A percentile compares a stretch with the other conserved stretches of the same genome.
These are phyloP conservation scores for Cordyceps fumosorosea DNA, from an alignment of 2,329 filamentous ascomycete species.

Conservation along the genomic window DNA sequence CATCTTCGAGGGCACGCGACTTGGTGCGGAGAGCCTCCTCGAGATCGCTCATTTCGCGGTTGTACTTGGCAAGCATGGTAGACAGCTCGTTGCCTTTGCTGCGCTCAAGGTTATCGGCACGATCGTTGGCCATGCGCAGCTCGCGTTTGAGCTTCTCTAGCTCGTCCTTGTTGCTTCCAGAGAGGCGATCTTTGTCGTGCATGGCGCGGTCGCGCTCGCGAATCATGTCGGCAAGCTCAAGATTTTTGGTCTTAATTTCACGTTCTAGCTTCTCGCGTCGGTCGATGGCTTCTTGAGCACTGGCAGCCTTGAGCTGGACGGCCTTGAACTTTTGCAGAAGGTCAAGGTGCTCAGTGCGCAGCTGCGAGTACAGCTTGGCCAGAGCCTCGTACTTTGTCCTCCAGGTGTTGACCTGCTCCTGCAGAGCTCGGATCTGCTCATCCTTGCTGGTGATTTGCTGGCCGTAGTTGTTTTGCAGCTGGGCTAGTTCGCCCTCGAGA, in stretches of 20 bases:
- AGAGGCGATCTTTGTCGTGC: conserved; percentile 85
- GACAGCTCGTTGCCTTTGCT: conserved; percentile 94
- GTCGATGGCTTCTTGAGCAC: conserved; percentile 94
- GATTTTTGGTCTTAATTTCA: conserved; percentile 98
- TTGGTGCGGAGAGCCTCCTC: conserved; percentile 89
- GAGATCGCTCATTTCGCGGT: conserved; percentile 92
- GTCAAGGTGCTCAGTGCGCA: conserved; percentile 91
- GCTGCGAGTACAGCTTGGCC: conserved; percentile 93
- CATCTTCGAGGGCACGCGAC: conserved; percentile 77
- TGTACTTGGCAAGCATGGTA: conserved; percentile 90
- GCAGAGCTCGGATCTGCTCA: conserved; percentile 84
- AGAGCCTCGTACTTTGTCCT: conserved; percentile 93
- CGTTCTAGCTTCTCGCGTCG: conserved; percentile 90
- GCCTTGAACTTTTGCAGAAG: conserved; percentile 93
- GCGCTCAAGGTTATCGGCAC: conserved; percentile 84
- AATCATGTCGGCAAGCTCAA: conserved; percentile 99
- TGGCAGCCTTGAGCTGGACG: conserved; percentile 92
- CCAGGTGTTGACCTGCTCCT: conserved; percentile 98
- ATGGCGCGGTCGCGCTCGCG: conserved; percentile 88
- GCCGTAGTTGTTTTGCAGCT: conserved; percentile 75
- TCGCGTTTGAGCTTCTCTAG: conserved; percentile 92
- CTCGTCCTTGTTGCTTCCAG: conserved; percentile 84
- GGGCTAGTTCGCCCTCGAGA: conserved; percentile 76
- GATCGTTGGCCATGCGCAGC: conserved; percentile 83
- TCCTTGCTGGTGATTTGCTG: conserved; percentile 87